Evolutionary conservation across 768 basidiomycete species (phyloP), one percentile per base, ranked within the genome.

Genomic region (Cytidiella melzeri): DNA sequence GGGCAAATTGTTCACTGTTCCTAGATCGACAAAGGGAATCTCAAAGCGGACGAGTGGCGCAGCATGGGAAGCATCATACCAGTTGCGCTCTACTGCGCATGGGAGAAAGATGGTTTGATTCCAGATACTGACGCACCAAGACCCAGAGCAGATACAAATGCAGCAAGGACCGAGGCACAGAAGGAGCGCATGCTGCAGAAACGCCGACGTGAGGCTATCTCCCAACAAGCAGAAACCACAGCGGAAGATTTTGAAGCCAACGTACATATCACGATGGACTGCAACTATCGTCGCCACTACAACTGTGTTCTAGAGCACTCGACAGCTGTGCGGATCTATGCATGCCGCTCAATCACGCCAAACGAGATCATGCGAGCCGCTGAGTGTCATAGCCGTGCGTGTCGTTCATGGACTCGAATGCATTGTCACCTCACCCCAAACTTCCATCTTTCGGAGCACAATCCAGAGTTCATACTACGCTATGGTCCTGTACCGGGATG

Each of bases 81-180:
- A n/a, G n/a, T 21, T 5, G 21, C 3, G 28, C 45, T 21, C 50
- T 56, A 3, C 49, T 54, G 23, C 44, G 53, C 19, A 61, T 61
- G 52, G 60, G 60, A 1, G 60, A 62, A 41, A 52, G 59, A 38
- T 61, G 59, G 60, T 53, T n/a, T n/a, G n/a, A n/a, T n/a, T n/a
- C n/a, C n/a, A n/a, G n/a, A n/a, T n/a, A n/a, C n/a, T n/a, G n/a
- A n/a, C n/a, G n/a, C n/a, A n/a, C n/a, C n/a, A n/a, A n/a, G n/a
- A n/a, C n/a, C n/a, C n/a, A n/a, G n/a, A n/a, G n/a, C n/a, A n/a
- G n/a, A n/a, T n/a, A n/a, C n/a, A n/a, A n/a, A n/a, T n/a, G n/a
- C n/a, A n/a, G n/a, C n/a, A n/a, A n/a, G n/a, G n/a, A n/a, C n/a
- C n/a, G n/a, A n/a, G n/a, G n/a, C n/a, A n/a, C n/a, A n/a, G n/a